Percentiles rank a stretch among this genome's conserved stretches.
Conservation (phyloP, 768 basidiomycete species). For the Mycena olivaceomarginata region DNA sequence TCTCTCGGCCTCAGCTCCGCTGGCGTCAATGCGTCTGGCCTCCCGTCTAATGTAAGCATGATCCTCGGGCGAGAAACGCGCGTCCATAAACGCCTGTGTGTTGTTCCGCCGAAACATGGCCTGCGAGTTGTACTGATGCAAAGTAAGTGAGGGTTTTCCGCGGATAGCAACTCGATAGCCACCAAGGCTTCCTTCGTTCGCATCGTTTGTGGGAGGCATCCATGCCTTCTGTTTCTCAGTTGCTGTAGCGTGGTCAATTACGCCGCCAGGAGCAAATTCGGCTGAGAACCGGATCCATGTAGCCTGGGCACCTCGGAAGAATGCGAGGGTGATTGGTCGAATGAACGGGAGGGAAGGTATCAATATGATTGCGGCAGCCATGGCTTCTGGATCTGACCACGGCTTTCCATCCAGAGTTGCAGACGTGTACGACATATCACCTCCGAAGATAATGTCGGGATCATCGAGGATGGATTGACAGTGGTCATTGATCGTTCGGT, state of each 20-base stretch:
- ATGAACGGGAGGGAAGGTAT: constrained; percentile 24
- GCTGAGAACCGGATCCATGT: constrained; percentile 45
- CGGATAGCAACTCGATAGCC: constrained; percentile 39
- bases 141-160: background rate
- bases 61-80: background rate
- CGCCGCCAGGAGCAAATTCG: constrained; percentile 46
- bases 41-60: constrained; percentile 8
- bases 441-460: background rate
- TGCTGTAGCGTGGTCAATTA: constrained; percentile 47
- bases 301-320: constrained; percentile 34
- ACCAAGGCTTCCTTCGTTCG: background rate
- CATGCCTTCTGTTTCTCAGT: constrained; percentile 40
- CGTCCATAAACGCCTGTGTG: constrained; percentile 21
- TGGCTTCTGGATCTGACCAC: constrained; percentile 6
- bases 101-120: constrained; percentile 7
- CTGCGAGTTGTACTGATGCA: constrained; percentile 11
- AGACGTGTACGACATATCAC: background rate
- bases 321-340: constrained; percentile 14
- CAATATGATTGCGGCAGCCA: background rate
- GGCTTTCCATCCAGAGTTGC: constrained; percentile 16
- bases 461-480: constrained; percentile 2
- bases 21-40: background rate
- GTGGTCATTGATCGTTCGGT: background rate
- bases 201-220: background rate
- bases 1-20: background rate